A percentile compares a stretch with the other conserved stretches of the same genome.
phyloP scores from a whole-genome alignment of 2,329 filamentous ascomycete genomes.

The Ramichloridium luteum region DNA sequence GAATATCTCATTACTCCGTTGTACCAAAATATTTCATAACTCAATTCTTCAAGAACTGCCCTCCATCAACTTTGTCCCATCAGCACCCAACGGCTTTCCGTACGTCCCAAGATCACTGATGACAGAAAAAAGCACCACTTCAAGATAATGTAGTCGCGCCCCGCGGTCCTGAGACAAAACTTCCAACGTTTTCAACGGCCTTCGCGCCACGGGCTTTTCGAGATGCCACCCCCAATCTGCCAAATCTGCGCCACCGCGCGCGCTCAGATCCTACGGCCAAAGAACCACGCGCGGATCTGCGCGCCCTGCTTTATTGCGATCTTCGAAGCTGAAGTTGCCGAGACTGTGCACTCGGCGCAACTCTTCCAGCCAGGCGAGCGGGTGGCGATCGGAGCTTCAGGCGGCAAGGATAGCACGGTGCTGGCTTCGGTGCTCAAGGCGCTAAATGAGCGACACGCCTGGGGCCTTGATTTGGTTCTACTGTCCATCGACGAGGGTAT shows the following conservation, averaged over 20 bases:
- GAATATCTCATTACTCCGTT: no score
- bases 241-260: conserved; percentile 62
- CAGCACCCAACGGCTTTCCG: no score
- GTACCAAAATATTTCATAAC: no score
- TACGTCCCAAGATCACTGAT: no score
- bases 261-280: conserved; percentile 83
- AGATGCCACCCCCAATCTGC: conserved; percentile 68
- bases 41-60: no score
- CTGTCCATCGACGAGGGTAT: conserved; percentile 96
- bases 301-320: conserved; percentile 72
- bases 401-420: conserved; percentile 95
- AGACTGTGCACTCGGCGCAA: conserved; percentile 71
- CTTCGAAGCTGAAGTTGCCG: conserved; percentile 88
- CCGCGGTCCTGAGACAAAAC: no score
- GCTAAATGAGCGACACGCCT: conserved; percentile 77
- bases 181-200: no score
- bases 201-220: no score
- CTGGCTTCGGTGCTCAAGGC: conserved; percentile 90
- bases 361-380: conserved; percentile 75
- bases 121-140: no score
- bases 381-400: conserved; percentile 89
- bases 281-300: conserved; percentile 90
- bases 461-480: conserved; percentile 73
- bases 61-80: no score
- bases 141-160: no score